Evolutionary conservation across 441 rosid species (phyloP).

Genomic region (Brassica hybrid): DNA sequence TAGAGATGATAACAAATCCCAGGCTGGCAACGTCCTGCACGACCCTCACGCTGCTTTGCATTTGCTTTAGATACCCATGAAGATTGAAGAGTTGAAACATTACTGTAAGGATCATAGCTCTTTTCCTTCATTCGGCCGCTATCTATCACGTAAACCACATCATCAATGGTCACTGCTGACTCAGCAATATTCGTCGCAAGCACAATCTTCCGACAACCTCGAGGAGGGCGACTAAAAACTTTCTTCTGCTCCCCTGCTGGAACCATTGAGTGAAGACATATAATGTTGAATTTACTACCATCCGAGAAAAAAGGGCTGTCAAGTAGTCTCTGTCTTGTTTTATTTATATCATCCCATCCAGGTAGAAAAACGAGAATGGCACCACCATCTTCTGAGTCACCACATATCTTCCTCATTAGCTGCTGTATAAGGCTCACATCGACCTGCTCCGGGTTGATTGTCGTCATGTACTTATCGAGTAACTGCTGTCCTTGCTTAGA

Average conservation of each 20-base stretch:
- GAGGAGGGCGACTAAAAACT: slow-evolving; percentile 77
- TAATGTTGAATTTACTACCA: slow-evolving; percentile 65
- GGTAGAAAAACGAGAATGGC: slow-evolving; percentile 94
- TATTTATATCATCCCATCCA: slow-evolving; percentile 97
- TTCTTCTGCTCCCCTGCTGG: slow-evolving; percentile 88
- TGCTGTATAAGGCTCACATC: slow-evolving; percentile 83
- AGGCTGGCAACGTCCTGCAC: no score
- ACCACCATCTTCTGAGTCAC: slow-evolving; percentile 56
- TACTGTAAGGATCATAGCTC: no score
- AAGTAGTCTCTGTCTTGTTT: slow-evolving; percentile 62
- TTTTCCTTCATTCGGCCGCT: no score
- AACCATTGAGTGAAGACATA: slow-evolving; percentile 95
- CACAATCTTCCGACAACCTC: no score
- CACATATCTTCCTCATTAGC: slow-evolving; percentile 74
- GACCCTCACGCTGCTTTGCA: no score
- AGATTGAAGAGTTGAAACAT: no score
- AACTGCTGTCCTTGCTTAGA: slow-evolving; percentile 53
- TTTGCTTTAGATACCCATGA: no score
- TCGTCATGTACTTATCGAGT: slow-evolving; percentile 71
- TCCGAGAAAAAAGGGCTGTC: slow-evolving; percentile 64
- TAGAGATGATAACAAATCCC: slow-evolving; percentile 95
- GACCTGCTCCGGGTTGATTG: slow-evolving; percentile 67
- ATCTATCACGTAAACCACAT: no score
- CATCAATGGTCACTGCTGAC: no score
- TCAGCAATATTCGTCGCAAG: no score